Evolutionary conservation across 495 filamentous ascomycete genomes (phyloP).

Genomic region (Melanomma pulvis-pyrius): DNA sequence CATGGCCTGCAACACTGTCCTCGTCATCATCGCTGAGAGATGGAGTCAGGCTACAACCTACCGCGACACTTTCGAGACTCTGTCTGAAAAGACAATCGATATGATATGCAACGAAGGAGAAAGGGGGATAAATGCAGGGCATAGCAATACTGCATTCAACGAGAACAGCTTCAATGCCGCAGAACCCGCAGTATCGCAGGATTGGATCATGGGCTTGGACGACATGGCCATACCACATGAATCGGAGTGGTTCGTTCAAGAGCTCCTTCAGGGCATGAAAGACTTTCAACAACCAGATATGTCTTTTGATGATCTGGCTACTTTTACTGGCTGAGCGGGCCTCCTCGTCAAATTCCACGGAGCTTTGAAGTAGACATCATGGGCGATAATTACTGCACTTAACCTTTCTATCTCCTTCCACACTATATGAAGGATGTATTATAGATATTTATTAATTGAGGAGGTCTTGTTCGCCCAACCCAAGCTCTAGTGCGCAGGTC

Average conservation of each 20-base stretch:
- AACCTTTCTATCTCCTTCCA: too few relatives aligned
- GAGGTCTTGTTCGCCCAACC: too few relatives aligned
- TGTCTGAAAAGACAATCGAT: neutral
- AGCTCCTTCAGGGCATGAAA: neutral
- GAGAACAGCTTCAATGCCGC: neutral
- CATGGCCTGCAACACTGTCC: conserved; percentile 3
- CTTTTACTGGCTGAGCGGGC: too few relatives aligned
- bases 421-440: too few relatives aligned
- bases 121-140: neutral
- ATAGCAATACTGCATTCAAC: too few relatives aligned
- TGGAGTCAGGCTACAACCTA: neutral
- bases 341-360: too few relatives aligned
- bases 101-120: neutral
- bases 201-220: neutral
- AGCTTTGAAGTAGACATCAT: too few relatives aligned
- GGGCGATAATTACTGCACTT: too few relatives aligned
- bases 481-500: too few relatives aligned
- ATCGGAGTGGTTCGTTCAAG: neutral
- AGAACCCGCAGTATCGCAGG: neutral
- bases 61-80: neutral
- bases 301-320: too few relatives aligned
- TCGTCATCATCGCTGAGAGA: neutral
- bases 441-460: too few relatives aligned
- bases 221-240: neutral
- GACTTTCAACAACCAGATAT: too few relatives aligned